Evolutionary conservation across 225 moss, liverwort and hornwort genomes (phyloP), one percentile per base, ranked within the genome.

Genomic region (Antitrichia curtipendula): DNA sequence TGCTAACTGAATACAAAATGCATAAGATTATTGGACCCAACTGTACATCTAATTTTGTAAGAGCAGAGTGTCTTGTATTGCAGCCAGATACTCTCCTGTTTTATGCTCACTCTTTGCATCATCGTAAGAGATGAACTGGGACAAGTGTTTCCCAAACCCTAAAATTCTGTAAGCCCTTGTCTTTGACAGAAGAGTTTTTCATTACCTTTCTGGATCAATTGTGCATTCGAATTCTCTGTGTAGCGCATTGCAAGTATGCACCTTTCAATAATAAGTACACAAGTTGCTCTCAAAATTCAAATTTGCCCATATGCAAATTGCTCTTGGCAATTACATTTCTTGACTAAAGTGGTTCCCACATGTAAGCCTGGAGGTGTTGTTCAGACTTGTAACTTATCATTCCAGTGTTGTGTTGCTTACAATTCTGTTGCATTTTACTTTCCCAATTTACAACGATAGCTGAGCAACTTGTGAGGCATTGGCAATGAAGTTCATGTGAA

Each of bases 401-500:
- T 45, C 47, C 0, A 32, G 8, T 50, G 13, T 8, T 32, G 31
- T 21, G 32, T 34, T 18, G 19, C 12, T 32, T 75, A 49, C 74
- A 12, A 8, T 32, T 32, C 20, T 8, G 8, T 75, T 12, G 12
- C 18, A 59, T 58, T 78, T 78, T 27, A 28, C 27, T 57, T 38
- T 28, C 15, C 40, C 57, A 28, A 40, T 57, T 56, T 25, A 12
- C 27, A 78, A 57, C 1, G 1, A 57, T 8, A 54, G 38, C 27
- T 57, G 29, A 0, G 2, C 2, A 0, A 19, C 11, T 16, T 0
- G 0, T 18, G 19, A 79, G 41, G 29, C 29, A 13, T 43, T 41
- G 29, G 40, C 79, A 79, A 27, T 57, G 57, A 12, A 1, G 1
- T 28, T 40, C 12, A 20, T 79, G 59, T 29, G 59, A 58, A 13